Conservation (phyloP, 495 filamentous ascomycete genomes). For the Melanomma pulvis-pyrius region DNA sequence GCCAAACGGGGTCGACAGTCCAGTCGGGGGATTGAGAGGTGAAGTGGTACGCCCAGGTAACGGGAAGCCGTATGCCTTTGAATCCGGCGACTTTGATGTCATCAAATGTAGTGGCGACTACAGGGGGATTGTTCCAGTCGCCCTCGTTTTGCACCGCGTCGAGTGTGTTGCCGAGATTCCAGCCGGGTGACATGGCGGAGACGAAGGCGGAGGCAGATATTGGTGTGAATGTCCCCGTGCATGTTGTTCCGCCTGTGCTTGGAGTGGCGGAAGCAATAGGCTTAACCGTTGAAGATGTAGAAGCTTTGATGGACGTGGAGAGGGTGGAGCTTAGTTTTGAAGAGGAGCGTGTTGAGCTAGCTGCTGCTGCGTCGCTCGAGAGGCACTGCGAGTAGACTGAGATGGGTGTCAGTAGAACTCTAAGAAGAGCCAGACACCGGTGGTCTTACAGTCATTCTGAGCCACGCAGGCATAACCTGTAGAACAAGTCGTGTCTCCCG, state of each 20-base stretch:
- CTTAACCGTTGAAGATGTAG: slow-evolving; percentile 1
- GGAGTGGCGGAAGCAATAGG: slow-evolving; percentile 5
- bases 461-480: slow-evolving; percentile 2
- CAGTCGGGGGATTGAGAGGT: slow-evolving; percentile 54
- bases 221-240: slow-evolving; percentile 46
- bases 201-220: slow-evolving; percentile 48
- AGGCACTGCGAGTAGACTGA: slow-evolving; percentile 18
- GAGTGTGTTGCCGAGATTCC: slow-evolving; percentile 59
- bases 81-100: slow-evolving; percentile 58
- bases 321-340: slow-evolving; percentile 5
- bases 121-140: slow-evolving; percentile 60
- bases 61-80: slow-evolving; percentile 62
- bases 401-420: not conserved
- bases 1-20: slow-evolving; percentile 58
- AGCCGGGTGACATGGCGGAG: slow-evolving; percentile 47
- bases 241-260: slow-evolving; percentile 28
- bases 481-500: slow-evolving; percentile 5
- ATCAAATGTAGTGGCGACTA: slow-evolving; percentile 54
- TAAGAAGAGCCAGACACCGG: not conserved
- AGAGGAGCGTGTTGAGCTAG: not conserved
- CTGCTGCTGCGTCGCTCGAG: not conserved
- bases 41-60: slow-evolving; percentile 65
- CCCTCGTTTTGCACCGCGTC: slow-evolving; percentile 62
- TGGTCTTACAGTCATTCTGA: slow-evolving; percentile 10
- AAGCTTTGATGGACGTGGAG: not conserved